Percentiles rank a stretch among this genome's conserved stretches.
Evolutionary conservation across 192 early-diverging fungal genomes (phyloP).

Genomic region (Coemansia sp.): DNA sequence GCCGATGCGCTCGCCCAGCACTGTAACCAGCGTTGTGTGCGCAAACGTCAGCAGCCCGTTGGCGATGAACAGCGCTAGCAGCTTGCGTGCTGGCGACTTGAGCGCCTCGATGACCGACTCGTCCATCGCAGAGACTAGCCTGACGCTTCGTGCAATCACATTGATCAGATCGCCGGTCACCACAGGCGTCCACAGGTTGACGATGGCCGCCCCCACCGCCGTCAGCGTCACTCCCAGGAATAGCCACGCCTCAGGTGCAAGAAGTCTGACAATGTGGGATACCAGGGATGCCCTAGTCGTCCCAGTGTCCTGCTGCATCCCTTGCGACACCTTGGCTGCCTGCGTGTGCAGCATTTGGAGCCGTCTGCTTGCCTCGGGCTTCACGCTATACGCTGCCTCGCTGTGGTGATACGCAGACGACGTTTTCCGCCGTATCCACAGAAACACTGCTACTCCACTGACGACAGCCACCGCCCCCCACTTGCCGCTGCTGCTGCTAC

Average conservation of each 20-base stretch:
- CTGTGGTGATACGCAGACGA: conserved; percentile 10
- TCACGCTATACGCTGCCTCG: conserved; percentile 12
- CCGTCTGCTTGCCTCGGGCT: conserved; percentile 24
- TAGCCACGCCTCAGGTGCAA: conserved; percentile 60
- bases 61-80: conserved; percentile 59
- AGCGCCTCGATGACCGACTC: conserved; percentile 30
- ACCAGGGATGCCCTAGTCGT: conserved; percentile 1
- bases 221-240: conserved; percentile 58
- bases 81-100: conserved; percentile 53
- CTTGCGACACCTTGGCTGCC: conserved; percentile 21
- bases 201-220: conserved; percentile 60
- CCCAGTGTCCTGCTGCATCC: background rate
- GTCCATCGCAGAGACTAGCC: conserved; percentile 14
- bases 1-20: conserved; percentile 64
- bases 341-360: conserved; percentile 42
- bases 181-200: conserved; percentile 57
- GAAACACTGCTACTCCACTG: conserved; percentile 23
- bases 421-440: conserved; percentile 12
- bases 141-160: conserved; percentile 53
- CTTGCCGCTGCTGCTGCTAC: too few species aligned
- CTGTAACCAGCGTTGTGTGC: conserved; percentile 64
- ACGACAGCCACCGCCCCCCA: conserved; percentile 20
- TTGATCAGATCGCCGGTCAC: conserved; percentile 66
- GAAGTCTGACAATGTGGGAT: conserved; percentile 25
- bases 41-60: conserved; percentile 65